These are phyloP conservation scores for Yarrowia keelungensis DNA, from an alignment of 805 yeast species.

Conservation along the genomic window DNA sequence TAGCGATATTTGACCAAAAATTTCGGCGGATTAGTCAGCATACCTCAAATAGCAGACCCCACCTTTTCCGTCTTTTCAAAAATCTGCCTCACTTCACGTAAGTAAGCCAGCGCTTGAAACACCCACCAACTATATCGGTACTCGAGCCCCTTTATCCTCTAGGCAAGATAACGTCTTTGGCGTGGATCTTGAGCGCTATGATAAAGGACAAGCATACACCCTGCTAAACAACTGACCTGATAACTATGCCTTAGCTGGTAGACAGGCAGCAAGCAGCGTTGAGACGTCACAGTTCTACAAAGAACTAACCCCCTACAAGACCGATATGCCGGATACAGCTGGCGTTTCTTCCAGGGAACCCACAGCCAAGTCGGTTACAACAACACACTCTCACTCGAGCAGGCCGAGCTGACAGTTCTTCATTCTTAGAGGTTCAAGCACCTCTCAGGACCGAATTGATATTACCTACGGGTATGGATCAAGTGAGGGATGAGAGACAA, in stretches of 20 bases:
- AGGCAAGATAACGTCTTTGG: not conserved
- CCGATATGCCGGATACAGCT: too few species aligned
- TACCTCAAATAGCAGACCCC: not conserved
- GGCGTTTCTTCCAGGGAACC: too few species aligned
- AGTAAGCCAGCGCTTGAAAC: not conserved
- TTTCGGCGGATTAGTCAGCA: not conserved
- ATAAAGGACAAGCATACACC: not conserved
- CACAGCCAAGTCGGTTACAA: too few species aligned
- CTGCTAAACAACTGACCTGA: not conserved
- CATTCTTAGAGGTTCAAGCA: too few species aligned
- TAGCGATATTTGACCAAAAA: not conserved
- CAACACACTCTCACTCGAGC: too few species aligned
- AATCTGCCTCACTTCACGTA: too few species aligned
- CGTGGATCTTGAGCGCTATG: not conserved
- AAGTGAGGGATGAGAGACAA: too few species aligned
- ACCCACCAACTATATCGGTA: not conserved
- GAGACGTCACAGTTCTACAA: too few species aligned
- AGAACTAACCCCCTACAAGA: too few species aligned
- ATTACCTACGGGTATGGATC: too few species aligned
- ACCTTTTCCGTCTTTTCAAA: not conserved
- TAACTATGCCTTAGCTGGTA: not conserved
- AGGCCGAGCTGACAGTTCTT: too few species aligned
- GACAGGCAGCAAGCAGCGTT: not conserved
- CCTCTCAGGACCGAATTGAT: too few species aligned
- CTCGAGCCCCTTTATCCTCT: not conserved